Evolutionary conservation across 2,329 filamentous ascomycete species (phyloP).

Genomic region (Malbranchea zuffiana): DNA sequence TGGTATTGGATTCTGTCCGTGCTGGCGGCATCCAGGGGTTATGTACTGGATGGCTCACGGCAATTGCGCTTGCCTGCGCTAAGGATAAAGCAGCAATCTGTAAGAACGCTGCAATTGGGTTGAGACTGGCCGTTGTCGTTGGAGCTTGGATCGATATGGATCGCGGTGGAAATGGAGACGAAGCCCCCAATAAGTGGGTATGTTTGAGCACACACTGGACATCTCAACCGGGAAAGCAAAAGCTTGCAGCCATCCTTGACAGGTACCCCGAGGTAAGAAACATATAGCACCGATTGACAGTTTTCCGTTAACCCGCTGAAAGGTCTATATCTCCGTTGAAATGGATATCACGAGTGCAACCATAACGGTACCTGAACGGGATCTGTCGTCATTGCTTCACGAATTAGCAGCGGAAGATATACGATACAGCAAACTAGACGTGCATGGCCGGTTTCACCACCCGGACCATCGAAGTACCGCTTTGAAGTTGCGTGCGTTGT

Average conservation of each 20-base stretch:
- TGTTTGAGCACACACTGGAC: too few relatives aligned
- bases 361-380: background rate
- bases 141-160: constrained; percentile 1
- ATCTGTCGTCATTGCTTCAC: background rate
- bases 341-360: background rate
- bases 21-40: constrained; percentile 1
- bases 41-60: background rate
- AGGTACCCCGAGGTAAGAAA: too few relatives aligned
- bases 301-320: too few relatives aligned
- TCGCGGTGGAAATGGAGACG: too few relatives aligned
- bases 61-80: background rate
- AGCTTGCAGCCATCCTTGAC: too few relatives aligned
- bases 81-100: background rate
- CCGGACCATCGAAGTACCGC: background rate
- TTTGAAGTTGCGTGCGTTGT: background rate
- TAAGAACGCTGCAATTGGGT: background rate
- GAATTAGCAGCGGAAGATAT: background rate
- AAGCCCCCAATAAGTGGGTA: too few relatives aligned
- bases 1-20: background rate
- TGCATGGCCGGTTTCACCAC: background rate
- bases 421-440: background rate
- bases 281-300: too few relatives aligned
- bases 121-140: background rate
- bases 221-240: too few relatives aligned
- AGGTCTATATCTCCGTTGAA: background rate